These are phyloP conservation scores for Omphalea diandra DNA, from an alignment of 441 rosid genomes.

Conservation along the genomic window DNA sequence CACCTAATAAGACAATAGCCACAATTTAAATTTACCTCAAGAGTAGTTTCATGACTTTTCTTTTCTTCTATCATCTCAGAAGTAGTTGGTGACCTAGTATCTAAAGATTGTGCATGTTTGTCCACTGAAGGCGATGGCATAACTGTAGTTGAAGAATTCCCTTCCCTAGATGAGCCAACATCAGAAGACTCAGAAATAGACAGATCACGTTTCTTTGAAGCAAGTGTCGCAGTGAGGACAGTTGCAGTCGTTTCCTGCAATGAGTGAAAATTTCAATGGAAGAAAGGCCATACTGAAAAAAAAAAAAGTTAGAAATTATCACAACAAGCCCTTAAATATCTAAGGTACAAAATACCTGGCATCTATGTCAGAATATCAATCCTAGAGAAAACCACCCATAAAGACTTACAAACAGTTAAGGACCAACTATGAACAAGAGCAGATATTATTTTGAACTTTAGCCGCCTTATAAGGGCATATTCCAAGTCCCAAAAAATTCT, in stretches of 20 bases:
- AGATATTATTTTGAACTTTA: neutral
- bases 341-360: neutral
- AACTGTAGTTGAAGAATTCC: constrained; percentile 42
- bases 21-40: constrained; percentile 40
- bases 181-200: constrained; percentile 41
- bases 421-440: neutral
- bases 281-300: neutral
- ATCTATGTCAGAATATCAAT: constrained; percentile 5
- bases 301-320: neutral
- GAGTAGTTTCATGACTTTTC: constrained; percentile 21
- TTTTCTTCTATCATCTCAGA: constrained; percentile 37
- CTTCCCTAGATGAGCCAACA: constrained; percentile 33
- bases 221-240: constrained; percentile 69
- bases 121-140: constrained; percentile 34
- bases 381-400: neutral
- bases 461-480: neutral
- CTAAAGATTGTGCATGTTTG: constrained; percentile 33
- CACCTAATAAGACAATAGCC: neutral
- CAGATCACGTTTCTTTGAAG: constrained; percentile 50
- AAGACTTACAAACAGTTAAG: neutral
- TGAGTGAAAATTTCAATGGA: constrained; percentile 12
- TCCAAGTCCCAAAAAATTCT: neutral
- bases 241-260: constrained; percentile 77
- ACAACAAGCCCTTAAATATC: constrained; percentile 2
- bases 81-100: constrained; percentile 27